phyloP scores from a whole-genome alignment of 805 yeast species.

The Blastobotrys attinorum region DNA sequence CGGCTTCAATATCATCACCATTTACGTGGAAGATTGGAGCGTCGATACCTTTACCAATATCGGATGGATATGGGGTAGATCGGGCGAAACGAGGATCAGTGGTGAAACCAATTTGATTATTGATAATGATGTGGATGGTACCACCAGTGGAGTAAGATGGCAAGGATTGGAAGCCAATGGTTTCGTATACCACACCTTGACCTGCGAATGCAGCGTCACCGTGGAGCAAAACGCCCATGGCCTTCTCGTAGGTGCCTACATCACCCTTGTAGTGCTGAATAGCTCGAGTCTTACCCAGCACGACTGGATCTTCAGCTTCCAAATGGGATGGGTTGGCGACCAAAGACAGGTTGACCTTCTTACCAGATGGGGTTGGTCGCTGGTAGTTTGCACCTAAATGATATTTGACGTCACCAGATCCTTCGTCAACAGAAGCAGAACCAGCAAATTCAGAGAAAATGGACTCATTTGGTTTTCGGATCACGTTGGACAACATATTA shows the following conservation, averaged over 20 bases:
- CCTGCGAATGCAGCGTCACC: conserved; percentile 99
- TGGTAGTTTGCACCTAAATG: conserved; percentile 99
- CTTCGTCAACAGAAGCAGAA: conserved; percentile 82
- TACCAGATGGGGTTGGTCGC: conserved; percentile 98
- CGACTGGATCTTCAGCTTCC: conserved; percentile 99
- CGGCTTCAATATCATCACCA: conserved; percentile 95
- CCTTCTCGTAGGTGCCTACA: conserved; percentile 73
- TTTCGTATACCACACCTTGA: conserved; percentile 98
- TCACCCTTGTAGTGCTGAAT: conserved; percentile 87
- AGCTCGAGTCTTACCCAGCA: conserved; percentile 95
- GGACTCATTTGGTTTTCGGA: conserved; percentile 96
- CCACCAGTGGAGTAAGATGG: conserved; percentile 99
- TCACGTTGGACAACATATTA: conserved; percentile 95
- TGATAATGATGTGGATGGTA: conserved; percentile 90
- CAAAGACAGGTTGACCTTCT: conserved; percentile 85
- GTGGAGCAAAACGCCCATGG: conserved; percentile 86
- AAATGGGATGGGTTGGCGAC: conserved; percentile 99
- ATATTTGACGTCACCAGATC: conserved; percentile 98
- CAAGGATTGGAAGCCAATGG: conserved; percentile 86
- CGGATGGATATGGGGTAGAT: conserved; percentile 97
- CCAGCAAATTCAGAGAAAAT: conserved; percentile 96
- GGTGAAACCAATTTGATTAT: conserved; percentile 99
- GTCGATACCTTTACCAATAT: conserved; percentile 90
- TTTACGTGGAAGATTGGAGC: conserved; percentile 99
- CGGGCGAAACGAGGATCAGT: conserved; percentile 97